Evolutionary conservation across 2,329 filamentous ascomycete genomes (phyloP), one percentile per base, ranked within the genome.

Genomic region (Bipolaris bicolor): DNA sequence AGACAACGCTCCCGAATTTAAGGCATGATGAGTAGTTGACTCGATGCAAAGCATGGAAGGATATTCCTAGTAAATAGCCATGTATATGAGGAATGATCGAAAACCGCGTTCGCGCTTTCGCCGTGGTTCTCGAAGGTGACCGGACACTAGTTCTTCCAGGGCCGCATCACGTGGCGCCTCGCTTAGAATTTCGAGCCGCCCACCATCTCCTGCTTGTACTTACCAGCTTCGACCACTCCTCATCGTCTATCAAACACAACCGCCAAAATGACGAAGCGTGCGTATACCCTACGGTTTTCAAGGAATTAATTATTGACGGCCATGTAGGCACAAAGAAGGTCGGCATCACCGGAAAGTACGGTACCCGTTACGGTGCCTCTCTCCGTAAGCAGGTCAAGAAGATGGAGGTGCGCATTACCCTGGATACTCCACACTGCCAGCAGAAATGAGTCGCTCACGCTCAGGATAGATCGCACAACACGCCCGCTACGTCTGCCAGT

Each of bases 351-450:
- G 91, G 93, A 84, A 74, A 97, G 89, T 97, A 97, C 85, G 93
- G 93, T 87, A 93, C 90, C 80, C 91, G 92, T 89, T 96, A 90
- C 84, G 95, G 94, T 93, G 94, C 95, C 80, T 98, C 95, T 78
- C 92, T 98, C 83, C 92, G 93, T 84, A 98, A 98, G 88, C 93
- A 92, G 82, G 90, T 95, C 79, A 98, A 98, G 92, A 97, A 97
- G 91, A 97, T 97, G 90, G 95, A 98, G 64, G 69, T 74, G 66
- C 62, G 71, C 67, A 65, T 47, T 61, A 49, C 43, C 50, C 26
- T n/a, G 54, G 50, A 31, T 11, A 58, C 4, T 29, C 46, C 54
- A 41, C 40, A 41, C 37, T 51, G 36, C 53, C 31, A 7, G 9
- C 33, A 63, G 49, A 55, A 61, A 44, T 20, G 26, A 53, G 47